phyloP scores from a whole-genome alignment of 164 flowering plant genomes.

The Cinnamomum micranthum region DNA sequence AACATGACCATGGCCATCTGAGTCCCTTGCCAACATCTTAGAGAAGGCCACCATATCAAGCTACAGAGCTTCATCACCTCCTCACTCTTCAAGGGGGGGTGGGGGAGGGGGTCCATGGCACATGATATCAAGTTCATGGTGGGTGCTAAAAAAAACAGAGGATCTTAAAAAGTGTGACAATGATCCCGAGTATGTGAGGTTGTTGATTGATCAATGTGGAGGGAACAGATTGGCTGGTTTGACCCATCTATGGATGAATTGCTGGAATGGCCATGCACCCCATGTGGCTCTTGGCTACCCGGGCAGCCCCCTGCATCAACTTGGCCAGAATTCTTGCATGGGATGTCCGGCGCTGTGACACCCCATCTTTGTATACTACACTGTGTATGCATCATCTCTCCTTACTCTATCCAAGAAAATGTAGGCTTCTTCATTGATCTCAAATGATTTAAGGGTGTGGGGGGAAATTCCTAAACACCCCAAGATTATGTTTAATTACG shows the following conservation, averaged over 20 bases:
- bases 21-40: not conserved
- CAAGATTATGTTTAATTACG: too few species aligned
- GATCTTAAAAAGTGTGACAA: slow-evolving; percentile 15
- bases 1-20: not conserved
- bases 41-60: not conserved
- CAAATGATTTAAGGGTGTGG: too few species aligned
- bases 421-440: too few species aligned
- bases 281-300: slow-evolving; percentile 35
- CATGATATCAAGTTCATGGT: slow-evolving; percentile 32
- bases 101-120: slow-evolving; percentile 24
- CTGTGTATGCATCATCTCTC: slow-evolving; percentile 36
- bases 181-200: slow-evolving; percentile 29
- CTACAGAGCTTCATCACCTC: not conserved
- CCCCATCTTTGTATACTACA: slow-evolving; percentile 50
- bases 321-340: slow-evolving; percentile 27
- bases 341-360: slow-evolving; percentile 36
- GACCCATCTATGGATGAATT: slow-evolving; percentile 43
- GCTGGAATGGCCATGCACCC: slow-evolving; percentile 60
- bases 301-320: slow-evolving; percentile 22
- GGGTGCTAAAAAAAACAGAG: slow-evolving; percentile 32
- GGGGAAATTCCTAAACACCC: too few species aligned
- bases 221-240: slow-evolving; percentile 15
- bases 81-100: too few species aligned
- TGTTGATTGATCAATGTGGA: slow-evolving; percentile 17
- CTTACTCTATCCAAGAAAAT: too few species aligned